Evolutionary conservation across 352 stramenopile genomes (phyloP).

Genomic region (Globisporangium cederbergense): DNA sequence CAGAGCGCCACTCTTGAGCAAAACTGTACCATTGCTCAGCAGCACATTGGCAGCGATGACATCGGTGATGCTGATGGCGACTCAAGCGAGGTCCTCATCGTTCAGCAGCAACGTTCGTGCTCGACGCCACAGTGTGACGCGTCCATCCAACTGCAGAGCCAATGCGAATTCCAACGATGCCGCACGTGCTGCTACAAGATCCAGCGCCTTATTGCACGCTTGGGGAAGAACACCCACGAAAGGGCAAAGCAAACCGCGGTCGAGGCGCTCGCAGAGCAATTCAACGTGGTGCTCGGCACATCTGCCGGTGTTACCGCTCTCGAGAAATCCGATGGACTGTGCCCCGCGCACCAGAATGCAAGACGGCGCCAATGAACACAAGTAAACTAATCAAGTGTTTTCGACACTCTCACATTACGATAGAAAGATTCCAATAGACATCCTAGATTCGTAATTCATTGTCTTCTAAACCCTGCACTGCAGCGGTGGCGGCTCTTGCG

Average conservation of each 20-base stretch:
- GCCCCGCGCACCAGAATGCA: constrained; percentile 34
- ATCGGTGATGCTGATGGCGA: background rate
- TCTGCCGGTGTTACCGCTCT: background rate
- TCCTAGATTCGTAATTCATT: background rate
- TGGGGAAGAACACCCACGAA: constrained; percentile 12
- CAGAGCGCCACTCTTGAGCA: background rate
- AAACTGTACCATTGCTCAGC: background rate
- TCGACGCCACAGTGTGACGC: constrained; percentile 31
- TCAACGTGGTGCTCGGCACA: background rate
- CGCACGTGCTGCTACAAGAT: constrained; percentile 69
- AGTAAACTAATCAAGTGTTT: too few relatives aligned
- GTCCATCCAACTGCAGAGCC: constrained; percentile 32
- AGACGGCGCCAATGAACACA: too few relatives aligned
- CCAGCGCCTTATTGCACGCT: constrained; percentile 37
- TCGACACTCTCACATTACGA: too few relatives aligned
- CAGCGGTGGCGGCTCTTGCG: too few relatives aligned
- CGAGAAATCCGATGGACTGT: constrained; percentile 12
- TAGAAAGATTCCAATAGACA: background rate
- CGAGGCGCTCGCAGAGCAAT: background rate
- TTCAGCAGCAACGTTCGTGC: constrained; percentile 23
- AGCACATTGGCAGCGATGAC: background rate
- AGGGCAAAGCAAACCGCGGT: constrained; percentile 16
- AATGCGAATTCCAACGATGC: constrained; percentile 47
- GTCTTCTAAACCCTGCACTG: background rate
- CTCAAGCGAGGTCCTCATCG: constrained; percentile 8